Conservation (phyloP, 2,329 filamentous ascomycete genomes). For the Microsporum audouinii region DNA sequence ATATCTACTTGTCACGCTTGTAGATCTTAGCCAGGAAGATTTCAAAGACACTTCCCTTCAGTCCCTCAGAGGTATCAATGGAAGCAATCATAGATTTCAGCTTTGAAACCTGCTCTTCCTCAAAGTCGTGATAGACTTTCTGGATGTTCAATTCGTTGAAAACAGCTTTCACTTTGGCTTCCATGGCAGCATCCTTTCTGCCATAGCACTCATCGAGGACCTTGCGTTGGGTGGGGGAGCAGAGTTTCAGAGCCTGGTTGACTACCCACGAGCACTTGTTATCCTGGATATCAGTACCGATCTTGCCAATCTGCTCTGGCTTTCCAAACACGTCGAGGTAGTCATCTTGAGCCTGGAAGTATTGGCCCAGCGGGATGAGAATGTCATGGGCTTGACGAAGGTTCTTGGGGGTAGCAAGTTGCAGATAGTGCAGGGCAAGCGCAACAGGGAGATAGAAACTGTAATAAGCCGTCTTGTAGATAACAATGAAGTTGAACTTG, state of each 20-base stretch:
- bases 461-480: conserved; percentile 99
- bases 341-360: conserved; percentile 98
- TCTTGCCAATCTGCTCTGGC: conserved; percentile 89
- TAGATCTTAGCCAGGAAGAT: conserved; percentile 93
- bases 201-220: conserved; percentile 89
- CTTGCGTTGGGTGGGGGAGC: conserved; percentile 73
- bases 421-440: conserved; percentile 73
- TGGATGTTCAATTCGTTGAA: conserved; percentile 79
- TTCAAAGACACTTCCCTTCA: conserved; percentile 86
- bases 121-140: conserved; percentile 73
- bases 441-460: conserved; percentile 97
- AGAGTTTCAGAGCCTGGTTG: conserved; percentile 78
- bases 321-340: conserved; percentile 97
- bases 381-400: conserved; percentile 82
- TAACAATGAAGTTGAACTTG: conserved; percentile 96
- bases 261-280: conserved; percentile 99
- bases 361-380: conserved; percentile 92
- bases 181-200: conserved; percentile 71
- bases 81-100: conserved; percentile 62
- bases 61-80: conserved; percentile 73
- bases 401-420: conserved; percentile 76
- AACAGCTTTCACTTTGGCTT: conserved; percentile 77
- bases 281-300: conserved; percentile 96
- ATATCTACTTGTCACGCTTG: conserved; percentile 78
- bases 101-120: conserved; percentile 74